Base-by-base conservation (phyloP, 768 basidiomycete genomes). In the Termitomyces sp. region DNA sequence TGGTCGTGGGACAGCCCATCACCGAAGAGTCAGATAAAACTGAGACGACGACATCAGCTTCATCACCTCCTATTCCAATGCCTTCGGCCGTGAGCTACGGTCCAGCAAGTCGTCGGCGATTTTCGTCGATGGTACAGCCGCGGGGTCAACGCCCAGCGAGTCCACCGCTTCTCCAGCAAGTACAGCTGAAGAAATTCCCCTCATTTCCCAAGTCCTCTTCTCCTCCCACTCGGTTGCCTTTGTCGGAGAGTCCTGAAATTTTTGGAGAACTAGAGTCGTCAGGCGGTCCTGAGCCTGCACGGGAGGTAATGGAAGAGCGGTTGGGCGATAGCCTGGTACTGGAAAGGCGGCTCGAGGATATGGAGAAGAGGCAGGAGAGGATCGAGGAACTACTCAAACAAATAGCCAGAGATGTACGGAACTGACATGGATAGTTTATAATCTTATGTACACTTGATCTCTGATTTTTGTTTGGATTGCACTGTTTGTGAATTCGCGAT, bases 1-100 rank as follows among this genome's bases (percentile, higher is more conserved):
- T 83, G 6, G 70, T 88, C 15, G 81, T 84, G 48, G 80, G 82
- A 1, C 48, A n/a, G 13, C 68, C 74, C 18, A 69, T 71, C 7
- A 63, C 64, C 1, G 73, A 75, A 53, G 69, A 73, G 13, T 52
- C 46, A 9, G 61, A 63, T 29, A 44, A 63, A 36, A 50, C 60
- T 5, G 43, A 44, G 32, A n/a, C 35, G 32, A n/a, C 35, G 23
- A 46, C 52, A 36, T 43, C 31, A 18, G 20, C 35, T 29, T 49
- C 52, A 13, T 27, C 56, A 15, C 39, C 50, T 41, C 44, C 63
- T 11, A 33, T 40, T 2, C 31, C 63, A 23, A 43, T 64, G 7
- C 62, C 64, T 13, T 22, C 48, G 23, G 68, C 61, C 7, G 64
- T 78, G 25, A 78, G 75, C 58, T 78, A 76, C 60, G 79, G 78